Base-by-base conservation (phyloP, 768 basidiomycete species). In the Suillus fuscotomentosus region DNA sequence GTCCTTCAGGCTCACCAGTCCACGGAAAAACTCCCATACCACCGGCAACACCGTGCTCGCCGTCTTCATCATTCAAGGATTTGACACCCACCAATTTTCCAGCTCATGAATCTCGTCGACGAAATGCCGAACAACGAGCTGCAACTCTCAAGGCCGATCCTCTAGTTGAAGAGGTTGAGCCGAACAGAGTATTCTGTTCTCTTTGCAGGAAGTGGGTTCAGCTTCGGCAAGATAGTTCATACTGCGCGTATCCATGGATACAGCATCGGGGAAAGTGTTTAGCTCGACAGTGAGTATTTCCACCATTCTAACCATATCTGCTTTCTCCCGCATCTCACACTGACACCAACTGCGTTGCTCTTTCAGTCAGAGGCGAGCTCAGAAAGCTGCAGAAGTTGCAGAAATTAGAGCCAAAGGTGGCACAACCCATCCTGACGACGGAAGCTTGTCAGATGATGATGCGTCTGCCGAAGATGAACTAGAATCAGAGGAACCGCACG, bases 181-280 rank as follows among this genome's bases (percentile, higher is more conserved):
- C 89, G 0, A 88, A 88, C 68, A 75, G 87, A 36, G 89, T 92
- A 0, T 91, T 92, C 68, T 94, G 91, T 71, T 79, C 81, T 3
- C 74, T 92, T 1, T 94, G 92, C 72, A 80, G 84, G 70, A 92
- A 92, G 75, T 93, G 91, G 91, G 90, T 93, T 1, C 91, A 92
- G 74, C 80, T 93, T 22, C 75, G 91, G 48, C 90, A 91, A 72
- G 91, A 93, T 68, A 87, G 85, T 65, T 85, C 86, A 11, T 93
- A 88, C 72, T 93, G 91, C 68, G 88, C 91, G 60, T 91, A 92
- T 71, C 91, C 91, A 45, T 93, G 91, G 91, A 72, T 87, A 64
- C 89, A 90, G 76, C 91, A 93, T 74, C 84, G 89, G 22, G 84
- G 81, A 31, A 93, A 91, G 74, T 92, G 91, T 78, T 72, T 90